Percentiles rank a stretch among this genome's conserved stretches.
These are phyloP conservation scores for Saitoella complicata DNA, from an alignment of 805 yeast species.

Conservation along the genomic window DNA sequence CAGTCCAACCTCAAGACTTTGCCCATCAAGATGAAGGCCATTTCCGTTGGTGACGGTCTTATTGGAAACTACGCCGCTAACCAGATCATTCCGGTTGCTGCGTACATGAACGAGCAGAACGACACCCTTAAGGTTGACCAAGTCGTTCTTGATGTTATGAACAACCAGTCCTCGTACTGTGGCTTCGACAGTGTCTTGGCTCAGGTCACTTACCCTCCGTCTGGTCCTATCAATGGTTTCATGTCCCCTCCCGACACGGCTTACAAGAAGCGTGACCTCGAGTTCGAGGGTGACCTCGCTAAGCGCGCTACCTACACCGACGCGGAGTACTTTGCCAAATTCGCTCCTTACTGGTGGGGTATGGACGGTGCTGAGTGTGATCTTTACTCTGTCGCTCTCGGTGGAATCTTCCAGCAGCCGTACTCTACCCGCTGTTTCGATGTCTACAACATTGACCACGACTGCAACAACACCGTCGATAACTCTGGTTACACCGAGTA, in stretches of 20 bases:
- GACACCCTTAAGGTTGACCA: too few relatives aligned
- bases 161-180: too few relatives aligned
- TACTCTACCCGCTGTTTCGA: constrained; percentile 44
- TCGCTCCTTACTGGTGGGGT: constrained; percentile 56
- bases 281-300: constrained; percentile 57
- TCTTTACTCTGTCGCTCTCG: constrained; percentile 66
- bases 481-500: constrained; percentile 39
- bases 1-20: constrained; percentile 54
- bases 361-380: constrained; percentile 84
- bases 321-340: constrained; percentile 55
- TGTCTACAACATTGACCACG: constrained; percentile 67
- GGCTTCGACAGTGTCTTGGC: too few relatives aligned
- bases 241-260: constrained; percentile 51
- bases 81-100: constrained; percentile 73
- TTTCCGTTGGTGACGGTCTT: constrained; percentile 39
- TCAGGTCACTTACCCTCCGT: too few relatives aligned
- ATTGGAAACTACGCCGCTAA: constrained; percentile 89
- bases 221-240: too few relatives aligned
- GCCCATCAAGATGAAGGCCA: constrained; percentile 58
- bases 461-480: constrained; percentile 46
- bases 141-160: too few relatives aligned
- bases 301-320: constrained; percentile 60
- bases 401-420: constrained; percentile 54
- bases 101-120: constrained; percentile 20
- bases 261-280: constrained; percentile 80